phyloP scores from a whole-genome alignment of 306 rosid species.

The Herpetospermum pedunculosum region DNA sequence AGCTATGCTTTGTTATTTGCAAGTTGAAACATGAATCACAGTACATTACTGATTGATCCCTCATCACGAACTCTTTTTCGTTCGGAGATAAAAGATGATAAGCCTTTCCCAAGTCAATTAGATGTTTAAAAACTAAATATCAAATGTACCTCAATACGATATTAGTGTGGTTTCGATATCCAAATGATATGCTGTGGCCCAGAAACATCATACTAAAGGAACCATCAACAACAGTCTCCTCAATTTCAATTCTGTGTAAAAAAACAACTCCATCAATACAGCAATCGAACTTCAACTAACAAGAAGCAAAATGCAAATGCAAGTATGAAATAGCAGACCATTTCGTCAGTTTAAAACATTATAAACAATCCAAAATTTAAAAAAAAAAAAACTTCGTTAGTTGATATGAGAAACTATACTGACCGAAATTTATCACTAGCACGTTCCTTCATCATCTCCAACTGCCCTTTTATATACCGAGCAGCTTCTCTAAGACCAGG shows the following conservation, averaged over 20 bases:
- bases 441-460: constrained; percentile 56
- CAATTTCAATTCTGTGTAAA: constrained; percentile 72
- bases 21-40: background rate
- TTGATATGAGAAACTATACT: background rate
- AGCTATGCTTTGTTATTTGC: background rate
- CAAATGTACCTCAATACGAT: constrained; percentile 59
- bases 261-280: background rate
- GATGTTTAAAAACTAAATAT: background rate
- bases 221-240: constrained; percentile 76
- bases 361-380: background rate
- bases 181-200: constrained; percentile 64
- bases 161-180: constrained; percentile 75
- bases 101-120: background rate
- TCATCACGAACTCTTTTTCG: background rate
- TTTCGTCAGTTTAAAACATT: background rate
- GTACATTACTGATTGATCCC: background rate
- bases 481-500: constrained; percentile 86
- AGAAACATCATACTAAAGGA: constrained; percentile 83
- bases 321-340: background rate
- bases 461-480: constrained; percentile 50
- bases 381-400: background rate
- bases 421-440: constrained; percentile 59
- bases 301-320: background rate
- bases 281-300: constrained; percentile 8
- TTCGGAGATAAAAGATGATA: background rate